Base-by-base conservation (phyloP, 1,139 yeast species). In the Spencermartinsiella ligniputridi region DNA sequence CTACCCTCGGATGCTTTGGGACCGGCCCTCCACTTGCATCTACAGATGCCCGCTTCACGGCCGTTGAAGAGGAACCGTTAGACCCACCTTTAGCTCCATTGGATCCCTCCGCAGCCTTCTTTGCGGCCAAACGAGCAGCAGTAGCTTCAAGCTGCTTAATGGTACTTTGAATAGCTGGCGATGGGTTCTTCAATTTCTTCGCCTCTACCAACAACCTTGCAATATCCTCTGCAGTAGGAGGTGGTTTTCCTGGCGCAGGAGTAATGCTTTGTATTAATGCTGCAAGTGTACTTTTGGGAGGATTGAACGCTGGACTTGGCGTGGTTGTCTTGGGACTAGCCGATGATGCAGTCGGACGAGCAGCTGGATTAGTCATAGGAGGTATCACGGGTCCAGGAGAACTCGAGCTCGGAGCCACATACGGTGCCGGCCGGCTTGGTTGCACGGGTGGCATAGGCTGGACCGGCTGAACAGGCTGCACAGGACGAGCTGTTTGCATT, bases 191-290 rank as follows among this genome's bases (percentile, higher is more conserved):
- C 39, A 66, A 61, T 44, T 62, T 62, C 44, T 61, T 62, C 12
- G 68, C 69, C 49, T 64, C 62, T 5, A 63, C 66, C 15, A 66
- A 52, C 39, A 66, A 56, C 44, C 63, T 61, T 6, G 64, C 56
- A 42, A 65, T 64, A 35, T 62, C 54, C 37, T 62, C 66, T 3
- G 58, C 56, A n/a, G 63, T 41, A 3, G 51, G 37, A 2, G 39
- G 38, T 2, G 42, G 42, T 32, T 45, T 55, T 35, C 36, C 40
- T 11, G 32, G 20, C 24, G 22, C 22, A 8, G 36, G 22, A 5
- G 36, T 19, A 8, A 33, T 33, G 11, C 36, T 19, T 12, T 33
- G 36, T 6, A 19, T 19, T 9, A 33, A 20, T 4, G 36, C 36
- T 19, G 32, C 32, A 5, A 27, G 32, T 5, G 32, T 27, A 17